Percentiles rank a stretch among this genome's conserved stretches.
phyloP scores from a whole-genome alignment of 805 yeast genomes.

The Candida khao-thaluensis region DNA sequence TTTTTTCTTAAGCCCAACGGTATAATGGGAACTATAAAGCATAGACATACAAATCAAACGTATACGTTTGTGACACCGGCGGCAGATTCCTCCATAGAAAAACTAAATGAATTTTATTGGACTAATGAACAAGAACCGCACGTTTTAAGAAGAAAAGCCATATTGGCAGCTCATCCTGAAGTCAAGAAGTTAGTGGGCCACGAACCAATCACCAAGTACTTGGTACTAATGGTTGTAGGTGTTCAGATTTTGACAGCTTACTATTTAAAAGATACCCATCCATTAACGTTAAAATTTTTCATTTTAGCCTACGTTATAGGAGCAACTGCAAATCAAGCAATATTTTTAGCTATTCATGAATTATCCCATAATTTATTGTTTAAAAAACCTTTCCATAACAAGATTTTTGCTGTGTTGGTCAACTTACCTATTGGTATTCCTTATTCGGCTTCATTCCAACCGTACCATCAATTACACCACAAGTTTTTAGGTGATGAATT shows the following conservation, averaged over 20 bases:
- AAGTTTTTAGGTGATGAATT: conserved; percentile 83
- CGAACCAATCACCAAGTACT: conserved; percentile 83
- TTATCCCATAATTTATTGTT: conserved; percentile 81
- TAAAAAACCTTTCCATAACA: conserved; percentile 73
- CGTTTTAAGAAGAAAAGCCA: conserved; percentile 66
- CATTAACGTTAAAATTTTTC: conserved; percentile 55
- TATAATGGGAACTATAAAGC: conserved; percentile 19
- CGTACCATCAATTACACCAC: conserved; percentile 90
- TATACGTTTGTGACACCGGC: conserved; percentile 37
- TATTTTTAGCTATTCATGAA: conserved; percentile 87
- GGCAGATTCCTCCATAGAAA: conserved; percentile 41
- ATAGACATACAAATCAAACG: conserved; percentile 26
- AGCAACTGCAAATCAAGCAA: conserved; percentile 81
- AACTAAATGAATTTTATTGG: conserved; percentile 73
- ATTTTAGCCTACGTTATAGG: conserved; percentile 74
- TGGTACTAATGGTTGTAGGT: conserved; percentile 60
- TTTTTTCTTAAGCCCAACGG: too few relatives aligned
- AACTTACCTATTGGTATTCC: conserved; percentile 90
- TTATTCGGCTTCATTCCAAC: conserved; percentile 83
- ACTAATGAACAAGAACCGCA: conserved; percentile 83
- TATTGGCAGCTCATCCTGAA: conserved; percentile 74
- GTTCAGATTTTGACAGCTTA: conserved; percentile 70
- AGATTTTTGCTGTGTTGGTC: conserved; percentile 70
- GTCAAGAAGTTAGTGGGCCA: conserved; percentile 78
- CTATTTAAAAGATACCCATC: conserved; percentile 53